phyloP scores from a whole-genome alignment of 2,329 filamentous ascomycete genomes.

The Byssoonygena ceratinophila region DNA sequence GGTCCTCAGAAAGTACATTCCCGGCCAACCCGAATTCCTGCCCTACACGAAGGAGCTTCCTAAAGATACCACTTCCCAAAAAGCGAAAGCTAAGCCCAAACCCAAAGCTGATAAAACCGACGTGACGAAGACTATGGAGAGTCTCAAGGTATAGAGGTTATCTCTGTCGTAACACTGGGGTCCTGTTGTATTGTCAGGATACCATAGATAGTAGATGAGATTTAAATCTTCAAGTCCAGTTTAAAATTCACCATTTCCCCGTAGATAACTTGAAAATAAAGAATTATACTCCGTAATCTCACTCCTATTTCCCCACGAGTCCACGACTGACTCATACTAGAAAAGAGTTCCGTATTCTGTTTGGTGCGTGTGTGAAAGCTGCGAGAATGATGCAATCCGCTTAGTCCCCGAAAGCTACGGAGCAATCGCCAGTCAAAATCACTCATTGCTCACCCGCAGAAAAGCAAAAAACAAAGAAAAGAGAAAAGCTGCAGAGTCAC shows the following conservation, averaged over 20 bases:
- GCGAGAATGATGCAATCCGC: conserved; percentile 5
- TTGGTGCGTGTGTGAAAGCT: conserved; percentile 9
- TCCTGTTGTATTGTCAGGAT: background rate
- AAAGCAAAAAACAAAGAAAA: conserved; percentile 1
- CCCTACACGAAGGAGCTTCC: conserved; percentile 77
- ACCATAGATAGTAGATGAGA: background rate
- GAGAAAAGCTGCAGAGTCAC: conserved; percentile 1
- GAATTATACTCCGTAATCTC: background rate
- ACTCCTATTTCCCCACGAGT: too few relatives aligned
- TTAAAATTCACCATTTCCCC: background rate
- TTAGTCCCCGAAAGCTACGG: conserved; percentile 8
- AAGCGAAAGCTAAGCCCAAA: conserved; percentile 38
- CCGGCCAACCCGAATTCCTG: conserved; percentile 78
- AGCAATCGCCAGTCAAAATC: conserved; percentile 4
- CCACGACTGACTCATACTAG: background rate
- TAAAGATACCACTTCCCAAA: conserved; percentile 58
- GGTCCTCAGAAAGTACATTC: conserved; percentile 77
- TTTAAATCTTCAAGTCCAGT: background rate
- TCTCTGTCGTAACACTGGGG: background rate
- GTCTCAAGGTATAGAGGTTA: conserved; percentile 30
- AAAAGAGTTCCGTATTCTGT: background rate
- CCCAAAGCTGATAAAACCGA: conserved; percentile 25
- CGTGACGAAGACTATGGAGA: conserved; percentile 33
- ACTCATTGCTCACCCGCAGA: background rate
- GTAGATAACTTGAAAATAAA: background rate